Evolutionary conservation across 164 flowering plant species (phyloP).

Genomic region (Pachysandra terminalis): DNA sequence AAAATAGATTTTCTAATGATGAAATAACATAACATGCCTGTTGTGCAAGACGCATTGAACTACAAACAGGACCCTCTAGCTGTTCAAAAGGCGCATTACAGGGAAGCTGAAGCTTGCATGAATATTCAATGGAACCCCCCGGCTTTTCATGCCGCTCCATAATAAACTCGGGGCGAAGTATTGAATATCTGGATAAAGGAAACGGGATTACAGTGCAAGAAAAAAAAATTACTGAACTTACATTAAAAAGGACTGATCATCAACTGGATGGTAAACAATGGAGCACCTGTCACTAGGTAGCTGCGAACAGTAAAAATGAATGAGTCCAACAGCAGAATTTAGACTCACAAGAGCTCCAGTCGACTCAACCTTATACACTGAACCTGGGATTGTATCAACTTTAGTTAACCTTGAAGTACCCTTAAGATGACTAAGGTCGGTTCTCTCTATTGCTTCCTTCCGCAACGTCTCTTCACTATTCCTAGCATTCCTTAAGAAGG

Average conservation of each 20-base stretch:
- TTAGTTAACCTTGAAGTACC: slow-evolving; percentile 57
- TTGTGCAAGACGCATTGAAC: slow-evolving; percentile 95
- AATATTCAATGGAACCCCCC: slow-evolving; percentile 75
- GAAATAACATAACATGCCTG: slow-evolving; percentile 46
- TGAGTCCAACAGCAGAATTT: slow-evolving; percentile 97
- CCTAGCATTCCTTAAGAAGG: slow-evolving; percentile 88
- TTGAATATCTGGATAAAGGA: slow-evolving; percentile 63
- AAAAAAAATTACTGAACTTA: not conserved
- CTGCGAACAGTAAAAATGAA: slow-evolving; percentile 98
- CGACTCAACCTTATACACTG: slow-evolving; percentile 91
- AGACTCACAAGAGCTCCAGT: slow-evolving; percentile 98
- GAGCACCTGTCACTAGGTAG: slow-evolving; percentile 95
- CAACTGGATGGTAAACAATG: not conserved
- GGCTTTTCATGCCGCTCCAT: slow-evolving; percentile 92
- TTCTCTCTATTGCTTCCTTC: slow-evolving; percentile 94
- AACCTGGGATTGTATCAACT: slow-evolving; percentile 59
- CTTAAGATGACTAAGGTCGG: slow-evolving; percentile 93
- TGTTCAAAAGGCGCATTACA: slow-evolving; percentile 98
- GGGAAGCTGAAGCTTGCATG: slow-evolving; percentile 98
- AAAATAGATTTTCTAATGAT: slow-evolving; percentile 6
- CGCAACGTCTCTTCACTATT: slow-evolving; percentile 98
- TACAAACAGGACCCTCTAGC: slow-evolving; percentile 93
- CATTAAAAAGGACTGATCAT: not conserved
- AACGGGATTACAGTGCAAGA: slow-evolving; percentile 4
- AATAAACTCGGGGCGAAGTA: slow-evolving; percentile 95